Conservation (phyloP, 768 basidiomycete species). For the Pleurotus cornucopiae region DNA sequence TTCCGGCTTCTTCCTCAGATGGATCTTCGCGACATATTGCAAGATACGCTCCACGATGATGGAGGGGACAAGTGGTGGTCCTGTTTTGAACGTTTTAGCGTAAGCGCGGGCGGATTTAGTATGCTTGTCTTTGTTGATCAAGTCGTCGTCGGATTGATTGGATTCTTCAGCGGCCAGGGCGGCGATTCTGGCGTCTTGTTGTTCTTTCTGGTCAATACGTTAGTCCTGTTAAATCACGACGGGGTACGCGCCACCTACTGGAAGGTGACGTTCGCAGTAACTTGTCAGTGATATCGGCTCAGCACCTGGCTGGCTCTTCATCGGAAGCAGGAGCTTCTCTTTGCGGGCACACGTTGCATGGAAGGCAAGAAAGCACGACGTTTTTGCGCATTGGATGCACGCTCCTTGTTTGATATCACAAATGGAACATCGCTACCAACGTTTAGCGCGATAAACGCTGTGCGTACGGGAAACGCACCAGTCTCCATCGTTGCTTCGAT, state of each 20-base stretch:
- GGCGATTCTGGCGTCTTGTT: constrained; percentile 55
- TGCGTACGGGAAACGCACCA: constrained; percentile 41
- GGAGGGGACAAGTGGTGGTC: constrained; percentile 87
- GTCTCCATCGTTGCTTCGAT: constrained; percentile 88
- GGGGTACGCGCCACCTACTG: constrained; percentile 45
- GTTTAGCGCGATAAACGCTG: not conserved
- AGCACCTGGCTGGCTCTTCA: constrained; percentile 77
- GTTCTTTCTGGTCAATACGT: constrained; percentile 51
- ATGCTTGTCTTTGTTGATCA: constrained; percentile 30
- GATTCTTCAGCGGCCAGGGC: constrained; percentile 51
- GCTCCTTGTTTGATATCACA: constrained; percentile 62
- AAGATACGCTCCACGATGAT: constrained; percentile 79
- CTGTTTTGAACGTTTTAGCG: constrained; percentile 87
- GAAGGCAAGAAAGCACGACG: constrained; percentile 88
- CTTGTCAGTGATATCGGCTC: constrained; percentile 72
- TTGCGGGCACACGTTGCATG: constrained; percentile 93
- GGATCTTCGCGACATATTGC: constrained; percentile 67
- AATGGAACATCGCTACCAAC: constrained; percentile 39
- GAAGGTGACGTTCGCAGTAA: constrained; percentile 88
- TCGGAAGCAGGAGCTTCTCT: constrained; percentile 78
- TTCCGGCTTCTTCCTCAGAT: constrained; percentile 69
- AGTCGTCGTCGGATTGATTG: constrained; percentile 32
- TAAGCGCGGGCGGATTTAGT: constrained; percentile 88
- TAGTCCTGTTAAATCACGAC: not conserved
- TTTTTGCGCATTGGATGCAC: constrained; percentile 93